These are phyloP conservation scores for Ustilago curta DNA, from an alignment of 1,284 basidiomycete species.

Conservation along the genomic window DNA sequence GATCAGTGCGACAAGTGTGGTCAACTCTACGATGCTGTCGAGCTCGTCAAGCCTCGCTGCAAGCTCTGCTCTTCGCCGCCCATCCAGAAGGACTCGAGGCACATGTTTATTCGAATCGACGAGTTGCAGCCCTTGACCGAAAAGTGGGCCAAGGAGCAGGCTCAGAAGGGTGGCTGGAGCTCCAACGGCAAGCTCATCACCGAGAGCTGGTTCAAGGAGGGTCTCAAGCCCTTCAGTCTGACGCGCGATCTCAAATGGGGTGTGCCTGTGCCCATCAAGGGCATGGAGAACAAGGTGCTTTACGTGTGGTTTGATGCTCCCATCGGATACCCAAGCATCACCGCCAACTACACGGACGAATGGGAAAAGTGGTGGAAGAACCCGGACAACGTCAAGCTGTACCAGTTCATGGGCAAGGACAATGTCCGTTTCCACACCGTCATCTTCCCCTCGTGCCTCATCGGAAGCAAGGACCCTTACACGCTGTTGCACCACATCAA, in stretches of 20 bases:
- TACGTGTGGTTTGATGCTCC: conserved; percentile 97
- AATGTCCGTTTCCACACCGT: conserved; percentile 98
- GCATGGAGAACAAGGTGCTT: conserved; percentile 93
- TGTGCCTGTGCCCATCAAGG: conserved; percentile 85
- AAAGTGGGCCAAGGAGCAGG: conserved; percentile 86
- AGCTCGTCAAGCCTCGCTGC: conserved; percentile 94
- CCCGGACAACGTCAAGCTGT: conserved; percentile 87
- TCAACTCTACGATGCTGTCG: conserved; percentile 87
- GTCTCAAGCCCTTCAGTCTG: conserved; percentile 87
- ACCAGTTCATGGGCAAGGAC: conserved; percentile 89
- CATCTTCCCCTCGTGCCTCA: conserved; percentile 89
- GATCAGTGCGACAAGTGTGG: conserved; percentile 98
- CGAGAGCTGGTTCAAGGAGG: conserved; percentile 88
- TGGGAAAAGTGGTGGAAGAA: conserved; percentile 99
- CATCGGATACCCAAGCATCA: conserved; percentile 97
- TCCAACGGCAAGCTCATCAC: conserved; percentile 91
- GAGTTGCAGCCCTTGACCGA: conserved; percentile 84
- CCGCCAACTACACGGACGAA: conserved; percentile 90
- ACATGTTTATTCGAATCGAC: conserved; percentile 93
- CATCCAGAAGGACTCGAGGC: conserved; percentile 76
- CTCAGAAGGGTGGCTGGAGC: conserved; percentile 88
- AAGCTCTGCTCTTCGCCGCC: conserved; percentile 85
- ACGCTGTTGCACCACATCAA: conserved; percentile 94
- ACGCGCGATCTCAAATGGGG: conserved; percentile 97
- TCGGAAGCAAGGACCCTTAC: conserved; percentile 92